phyloP scores from a whole-genome alignment of 805 yeast species.

The Komagataella ulmi region DNA sequence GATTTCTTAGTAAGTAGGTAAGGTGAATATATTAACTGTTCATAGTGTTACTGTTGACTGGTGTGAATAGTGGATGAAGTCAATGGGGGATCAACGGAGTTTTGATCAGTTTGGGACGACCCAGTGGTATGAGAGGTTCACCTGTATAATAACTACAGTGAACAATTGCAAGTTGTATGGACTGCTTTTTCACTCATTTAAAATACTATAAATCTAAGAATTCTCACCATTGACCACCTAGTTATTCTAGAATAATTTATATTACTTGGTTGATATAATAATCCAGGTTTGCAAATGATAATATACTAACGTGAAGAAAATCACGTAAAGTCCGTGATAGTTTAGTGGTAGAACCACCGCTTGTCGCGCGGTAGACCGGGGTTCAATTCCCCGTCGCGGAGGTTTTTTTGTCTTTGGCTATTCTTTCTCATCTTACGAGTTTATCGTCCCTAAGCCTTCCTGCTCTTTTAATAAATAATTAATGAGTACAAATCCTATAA shows the following conservation, averaged over 20 bases:
- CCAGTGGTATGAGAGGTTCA: too few species aligned
- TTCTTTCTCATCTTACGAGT: not conserved
- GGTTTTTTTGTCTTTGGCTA: not conserved
- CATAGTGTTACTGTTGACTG: not conserved
- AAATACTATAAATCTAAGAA: too few species aligned
- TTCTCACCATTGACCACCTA: too few species aligned
- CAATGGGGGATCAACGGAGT: not conserved
- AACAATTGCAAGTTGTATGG: too few species aligned
- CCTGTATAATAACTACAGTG: too few species aligned
- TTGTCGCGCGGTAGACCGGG: conserved; percentile 2
- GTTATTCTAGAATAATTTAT: too few species aligned
- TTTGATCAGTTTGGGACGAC: too few species aligned
- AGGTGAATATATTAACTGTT: not conserved
- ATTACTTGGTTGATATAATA: too few species aligned
- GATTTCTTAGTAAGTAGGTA: not conserved
- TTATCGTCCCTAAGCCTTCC: not conserved
- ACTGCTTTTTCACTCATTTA: too few species aligned
- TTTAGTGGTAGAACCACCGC: conserved; percentile 1
- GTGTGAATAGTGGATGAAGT: not conserved
- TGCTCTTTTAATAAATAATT: not conserved
- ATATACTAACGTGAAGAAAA: too few species aligned
- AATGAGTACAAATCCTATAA: not conserved
- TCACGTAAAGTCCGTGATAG: not conserved
- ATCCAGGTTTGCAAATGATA: too few species aligned
- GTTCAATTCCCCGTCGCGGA: conserved; percentile 1